Evolutionary conservation across 805 yeast genomes (phyloP).

Genomic region (Cyberlindnera mississippiensis): DNA sequence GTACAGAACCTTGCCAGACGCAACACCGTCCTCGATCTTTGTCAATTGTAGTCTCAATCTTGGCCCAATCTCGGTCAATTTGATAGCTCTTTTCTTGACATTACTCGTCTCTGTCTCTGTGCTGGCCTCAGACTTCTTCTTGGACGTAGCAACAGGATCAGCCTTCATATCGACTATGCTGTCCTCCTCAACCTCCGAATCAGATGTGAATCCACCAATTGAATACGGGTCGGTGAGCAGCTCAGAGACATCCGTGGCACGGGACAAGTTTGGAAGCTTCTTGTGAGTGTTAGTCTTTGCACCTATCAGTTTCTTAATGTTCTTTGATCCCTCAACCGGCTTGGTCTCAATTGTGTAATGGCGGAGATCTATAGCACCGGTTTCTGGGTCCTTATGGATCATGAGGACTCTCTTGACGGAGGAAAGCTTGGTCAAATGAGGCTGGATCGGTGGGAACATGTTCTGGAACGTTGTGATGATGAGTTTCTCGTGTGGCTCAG

Average conservation of each 20-base stretch:
- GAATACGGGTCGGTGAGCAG: conserved; percentile 80
- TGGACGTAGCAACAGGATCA: conserved; percentile 22
- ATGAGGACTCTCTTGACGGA: conserved; percentile 81
- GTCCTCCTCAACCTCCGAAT: conserved; percentile 92
- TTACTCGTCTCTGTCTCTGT: conserved; percentile 22
- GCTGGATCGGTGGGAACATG: conserved; percentile 92
- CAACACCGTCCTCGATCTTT: conserved; percentile 90
- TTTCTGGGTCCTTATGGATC: conserved; percentile 66
- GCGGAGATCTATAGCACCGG: conserved; percentile 76
- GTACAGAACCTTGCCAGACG: conserved; percentile 82
- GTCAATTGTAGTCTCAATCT: conserved; percentile 69
- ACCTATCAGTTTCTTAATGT: conserved; percentile 24
- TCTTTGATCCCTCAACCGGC: conserved; percentile 56
- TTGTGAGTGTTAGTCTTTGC: conserved; percentile 24
- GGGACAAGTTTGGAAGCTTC: conserved; percentile 34
- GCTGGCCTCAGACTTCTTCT: conserved; percentile 21
- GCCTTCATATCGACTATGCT: conserved; percentile 61
- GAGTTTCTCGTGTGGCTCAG: conserved; percentile 71
- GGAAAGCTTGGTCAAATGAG: conserved; percentile 69
- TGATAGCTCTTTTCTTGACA: conserved; percentile 73
- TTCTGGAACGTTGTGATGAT: conserved; percentile 89
- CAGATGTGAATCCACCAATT: conserved; percentile 78
- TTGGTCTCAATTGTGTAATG: conserved; percentile 89
- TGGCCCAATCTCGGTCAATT: conserved; percentile 91
- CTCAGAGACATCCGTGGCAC: conserved; percentile 74